These are phyloP conservation scores for Globisporangium takayamanum DNA, from an alignment of 352 stramenopile species.

Conservation along the genomic window DNA sequence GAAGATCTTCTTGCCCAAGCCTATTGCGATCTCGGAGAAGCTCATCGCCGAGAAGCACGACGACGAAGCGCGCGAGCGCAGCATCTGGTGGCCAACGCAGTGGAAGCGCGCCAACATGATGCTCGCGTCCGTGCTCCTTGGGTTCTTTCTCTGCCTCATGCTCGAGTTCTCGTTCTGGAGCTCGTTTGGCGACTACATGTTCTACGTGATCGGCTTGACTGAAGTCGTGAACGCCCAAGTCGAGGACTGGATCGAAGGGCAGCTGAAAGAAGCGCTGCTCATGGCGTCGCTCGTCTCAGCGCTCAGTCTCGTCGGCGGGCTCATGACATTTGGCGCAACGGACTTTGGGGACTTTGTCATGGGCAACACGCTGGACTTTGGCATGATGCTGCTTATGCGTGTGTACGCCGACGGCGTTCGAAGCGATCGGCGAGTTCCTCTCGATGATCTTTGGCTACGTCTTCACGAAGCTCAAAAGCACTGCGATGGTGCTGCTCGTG, in stretches of 20 bases:
- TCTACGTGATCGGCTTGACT: constrained; percentile 92
- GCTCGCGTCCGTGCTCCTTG: constrained; percentile 89
- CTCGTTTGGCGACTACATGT: constrained; percentile 93
- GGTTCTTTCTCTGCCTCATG: constrained; percentile 91
- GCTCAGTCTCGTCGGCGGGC: constrained; percentile 84
- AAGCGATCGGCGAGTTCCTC: constrained; percentile 63
- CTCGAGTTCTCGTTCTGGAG: constrained; percentile 96
- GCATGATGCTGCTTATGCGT: constrained; percentile 90
- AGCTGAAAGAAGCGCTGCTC: constrained; percentile 90
- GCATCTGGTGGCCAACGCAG: constrained; percentile 86
- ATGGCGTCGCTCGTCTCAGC: constrained; percentile 87
- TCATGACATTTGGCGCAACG: constrained; percentile 94
- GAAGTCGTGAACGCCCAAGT: constrained; percentile 88
- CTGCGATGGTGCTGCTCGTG: constrained; percentile 23
- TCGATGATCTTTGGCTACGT: constrained; percentile 31
- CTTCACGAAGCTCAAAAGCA: constrained; percentile 30
- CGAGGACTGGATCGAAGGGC: constrained; percentile 85
- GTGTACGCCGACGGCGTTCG: constrained; percentile 89
- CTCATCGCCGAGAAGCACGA: constrained; percentile 83
- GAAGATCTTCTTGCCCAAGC: constrained; percentile 91
- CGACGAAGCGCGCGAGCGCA: constrained; percentile 50
- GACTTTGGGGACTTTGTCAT: constrained; percentile 97
- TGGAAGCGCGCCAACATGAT: constrained; percentile 96
- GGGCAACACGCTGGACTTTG: constrained; percentile 92
- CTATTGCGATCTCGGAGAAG: constrained; percentile 86